Base-by-base conservation (phyloP, 441 rosid species). In the Mallotus repandus region DNA sequence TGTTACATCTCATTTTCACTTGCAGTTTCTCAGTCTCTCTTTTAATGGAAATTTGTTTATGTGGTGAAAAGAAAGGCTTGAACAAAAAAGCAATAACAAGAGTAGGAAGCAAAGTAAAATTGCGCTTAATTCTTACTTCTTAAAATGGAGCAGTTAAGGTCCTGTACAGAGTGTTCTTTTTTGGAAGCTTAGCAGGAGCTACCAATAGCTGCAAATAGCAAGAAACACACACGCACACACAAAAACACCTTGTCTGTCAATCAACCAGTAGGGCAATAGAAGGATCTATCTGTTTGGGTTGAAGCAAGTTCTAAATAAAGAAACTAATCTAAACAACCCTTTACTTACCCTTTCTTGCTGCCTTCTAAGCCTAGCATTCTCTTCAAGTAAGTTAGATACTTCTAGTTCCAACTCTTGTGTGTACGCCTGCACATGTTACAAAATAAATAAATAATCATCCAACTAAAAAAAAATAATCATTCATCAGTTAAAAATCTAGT, bases 321-420 rank as follows among this genome's bases (percentile, higher is more conserved):
- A 25, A 57, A 73, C 35, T 10, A 41, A 62, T 11, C 29, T 5
- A 63, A 41, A 62, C 48, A 3, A 2, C 19, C 13, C 8, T 22
- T 35, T 19, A 58, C 53, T 79, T 80, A 86, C 93, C 88, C 82
- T 84, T 66, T 84, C 82, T 66, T 89, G 89, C 74, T 80, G 82
- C 76, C 76, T 84, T 69, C 48, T 78, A 54, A 92, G 94, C 68
- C 77, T 87, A 54, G 85, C 89, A 83, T 90, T 92, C 74, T 90
- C 97, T 74, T 82, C 82, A 45, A 67, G 62, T 63, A 90, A 84
- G 21, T 78, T 80, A 6, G 75, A 81, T 73, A 84, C 78, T 86
- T 92, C 87, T 21, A 74, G 84, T 74, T 92, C 93, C 74, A 90
- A 70, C 79, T 92, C 90, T 18, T 81, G 77, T 14, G 92, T 88